Base-by-base conservation (phyloP, 1,284 basidiomycete genomes). In the Leccinum laetum region DNA sequence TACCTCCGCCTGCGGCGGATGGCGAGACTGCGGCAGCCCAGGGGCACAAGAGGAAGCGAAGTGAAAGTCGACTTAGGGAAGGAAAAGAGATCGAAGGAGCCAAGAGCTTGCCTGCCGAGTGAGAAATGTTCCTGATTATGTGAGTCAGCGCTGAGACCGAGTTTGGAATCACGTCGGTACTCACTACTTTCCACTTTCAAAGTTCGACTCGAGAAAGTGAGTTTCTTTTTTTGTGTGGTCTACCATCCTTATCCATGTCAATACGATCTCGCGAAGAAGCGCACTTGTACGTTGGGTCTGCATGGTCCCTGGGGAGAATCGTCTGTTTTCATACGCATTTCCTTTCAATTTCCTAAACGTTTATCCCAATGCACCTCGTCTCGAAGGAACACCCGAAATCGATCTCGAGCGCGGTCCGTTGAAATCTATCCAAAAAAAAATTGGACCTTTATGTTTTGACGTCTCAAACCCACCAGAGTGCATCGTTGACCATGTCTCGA, bases 241-340 rank as follows among this genome's bases (percentile, higher is more conserved):
- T 1, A 10, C 24, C 3, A 66, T 13, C 39, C 69, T 69, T 52
- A 65, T 57, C 35, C 26, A 56, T 39, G 26, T 44, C 71, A 95
- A 92, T 87, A 92, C 63, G 94, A 96, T 67, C 79, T 96, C 52
- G 83, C 84, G 5, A 94, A 91, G 73, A 89, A 88, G 72, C 85
- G 94, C 32, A 92, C 88, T n/a, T 94, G 94, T 69, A 96, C 94
- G 2, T 84, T 98, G 62, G 92, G 94, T 9, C 80, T 98, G 59
- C 90, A 95, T 71, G 94, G 94, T 0, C 95, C 95, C 2, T 97
- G 95, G 94, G 94, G 94, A 10, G 91, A 91, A 65, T 86, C 86
- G 5, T 89, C 85, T 35, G 77, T 77, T 21, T 95, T 94, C 79
- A 88, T 97, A 62, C 89, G 96, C 1, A 87, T 96, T 18, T 91